Base-by-base conservation (phyloP, 768 basidiomycete genomes). In the Termitomyces sp. region DNA sequence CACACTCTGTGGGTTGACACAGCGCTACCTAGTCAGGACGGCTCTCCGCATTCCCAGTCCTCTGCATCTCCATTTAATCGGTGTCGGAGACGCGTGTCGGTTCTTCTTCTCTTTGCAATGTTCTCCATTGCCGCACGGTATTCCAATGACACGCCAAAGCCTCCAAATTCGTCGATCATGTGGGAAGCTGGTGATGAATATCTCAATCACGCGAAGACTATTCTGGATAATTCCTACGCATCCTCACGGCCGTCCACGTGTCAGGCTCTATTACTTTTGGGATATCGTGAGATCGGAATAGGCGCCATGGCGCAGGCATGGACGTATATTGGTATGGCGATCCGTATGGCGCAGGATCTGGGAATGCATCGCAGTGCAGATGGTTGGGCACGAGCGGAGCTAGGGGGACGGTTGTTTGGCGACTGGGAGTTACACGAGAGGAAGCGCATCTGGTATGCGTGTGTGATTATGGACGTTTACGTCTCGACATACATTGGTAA, bases 291-390 rank as follows among this genome's bases (percentile, higher is more conserved):
- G 70, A 81, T 92, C 42, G 93, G 93, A 3, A 89, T 93, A 58
- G 93, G 90, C 46, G 84, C 90, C 18, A 95, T 94, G 92, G 87
- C 88, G 8, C 84, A 88, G 69, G 87, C 90, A 32, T 95, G 92
- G 93, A 80, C 85, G 10, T 92, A 88, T 66, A 81, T 86, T 20
- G 92, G 92, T 12, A 90, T 92, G 87, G 92, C 88, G 0, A 86
- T 94, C 37, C 81, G 93, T n/a, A 93, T 94, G 91, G 91, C 91
- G 16, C 91, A 92, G 71, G 91, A 93, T 69, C 69, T 93, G 55
- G 91, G 91, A 8, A 82, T 93, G 80, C 91, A 93, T 65, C 80
- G 89, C 36, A 80, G 79, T 61, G 88, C 92, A 31, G 90, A 92
- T 65, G 83, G 85, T 29, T 93, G 91, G 90, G 79, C 80, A 20